These are phyloP conservation scores for Colletotrichum musae DNA, from an alignment of 2,329 filamentous ascomycete genomes.

Conservation along the genomic window DNA sequence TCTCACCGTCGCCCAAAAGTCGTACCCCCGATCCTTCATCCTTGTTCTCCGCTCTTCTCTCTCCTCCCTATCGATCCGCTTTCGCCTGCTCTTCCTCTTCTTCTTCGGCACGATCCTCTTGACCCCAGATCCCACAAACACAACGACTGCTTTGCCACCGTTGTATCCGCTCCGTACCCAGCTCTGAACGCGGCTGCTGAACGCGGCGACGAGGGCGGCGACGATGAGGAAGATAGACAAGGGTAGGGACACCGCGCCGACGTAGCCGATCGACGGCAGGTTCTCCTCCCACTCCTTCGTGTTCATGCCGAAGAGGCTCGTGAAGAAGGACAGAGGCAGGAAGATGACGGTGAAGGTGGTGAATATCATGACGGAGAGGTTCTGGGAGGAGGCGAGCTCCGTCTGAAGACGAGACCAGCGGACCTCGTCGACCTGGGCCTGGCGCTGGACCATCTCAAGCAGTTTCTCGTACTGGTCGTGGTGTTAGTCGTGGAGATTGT, in stretches of 20 bases:
- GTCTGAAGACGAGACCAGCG: conserved; percentile 74
- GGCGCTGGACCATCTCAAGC: conserved; percentile 76
- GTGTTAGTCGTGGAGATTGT: rapidly evolving
- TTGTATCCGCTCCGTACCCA: conserved; percentile 47
- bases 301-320: conserved; percentile 76
- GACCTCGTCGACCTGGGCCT: conserved; percentile 77
- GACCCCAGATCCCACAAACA: background rate
- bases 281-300: conserved; percentile 71
- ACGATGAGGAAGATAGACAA: conserved; percentile 64
- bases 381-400: conserved; percentile 74
- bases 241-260: conserved; percentile 65
- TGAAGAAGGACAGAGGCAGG: conserved; percentile 76
- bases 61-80: conserved; percentile 36
- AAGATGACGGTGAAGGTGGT: conserved; percentile 76
- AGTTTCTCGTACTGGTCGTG: conserved; percentile 68
- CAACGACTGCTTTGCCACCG: background rate
- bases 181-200: conserved; percentile 62
- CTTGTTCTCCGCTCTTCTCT: conserved; percentile 30
- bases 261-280: conserved; percentile 58
- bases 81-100: conserved; percentile 40
- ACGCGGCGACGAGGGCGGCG: conserved; percentile 68
- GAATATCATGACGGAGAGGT: conserved; percentile 76
- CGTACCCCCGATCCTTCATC: conserved; percentile 52
- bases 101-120: conserved; percentile 24
- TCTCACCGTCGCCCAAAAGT: conserved; percentile 59